Evolutionary conservation across 306 rosid species (phyloP).

Genomic region (Amphicarpaea edgeworthii): DNA sequence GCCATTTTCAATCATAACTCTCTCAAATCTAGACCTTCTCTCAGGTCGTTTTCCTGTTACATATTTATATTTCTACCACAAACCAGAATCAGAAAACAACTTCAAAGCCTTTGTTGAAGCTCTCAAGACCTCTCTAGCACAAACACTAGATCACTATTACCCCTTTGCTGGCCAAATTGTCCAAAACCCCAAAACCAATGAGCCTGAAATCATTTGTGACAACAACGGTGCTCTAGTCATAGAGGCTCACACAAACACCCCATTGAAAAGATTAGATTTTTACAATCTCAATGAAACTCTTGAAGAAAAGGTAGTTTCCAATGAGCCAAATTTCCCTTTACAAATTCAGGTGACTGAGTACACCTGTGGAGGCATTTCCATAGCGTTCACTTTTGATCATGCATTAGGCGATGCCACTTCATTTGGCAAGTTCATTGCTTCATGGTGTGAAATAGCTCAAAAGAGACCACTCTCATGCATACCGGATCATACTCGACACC

Average conservation of each 20-base stretch:
- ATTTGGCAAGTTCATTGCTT: conserved; percentile 73
- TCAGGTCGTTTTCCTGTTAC: conserved; percentile 92
- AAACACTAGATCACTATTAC: conserved; percentile 50
- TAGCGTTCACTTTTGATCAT: conserved; percentile 87
- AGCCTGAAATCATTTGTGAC: conserved; percentile 82
- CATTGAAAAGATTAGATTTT: conserved; percentile 59
- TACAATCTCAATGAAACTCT: conserved; percentile 68
- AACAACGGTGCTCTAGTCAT: conserved; percentile 69
- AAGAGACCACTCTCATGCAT: conserved; percentile 57
- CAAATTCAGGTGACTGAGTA: conserved; percentile 79
- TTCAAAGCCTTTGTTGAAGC: conserved; percentile 41
- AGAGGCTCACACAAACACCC: conserved; percentile 61
- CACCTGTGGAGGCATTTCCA: conserved; percentile 74
- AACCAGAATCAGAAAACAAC: conserved; percentile 42
- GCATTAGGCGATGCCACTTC: conserved; percentile 87
- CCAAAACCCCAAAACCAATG: conserved; percentile 59
- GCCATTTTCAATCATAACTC: conserved; percentile 54
- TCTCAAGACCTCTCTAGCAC: conserved; percentile 69
- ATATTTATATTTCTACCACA: conserved; percentile 76
- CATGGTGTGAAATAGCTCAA: conserved; percentile 75
- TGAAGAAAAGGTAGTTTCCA: conserved; percentile 58
- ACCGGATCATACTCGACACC: conserved; percentile 69
- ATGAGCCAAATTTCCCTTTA: conserved; percentile 56
- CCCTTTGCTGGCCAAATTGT: conserved; percentile 81
- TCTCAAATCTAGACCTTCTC: conserved; percentile 87